phyloP scores from a whole-genome alignment of 2,329 filamentous ascomycete genomes.

The Aspergillus sclerotialis region DNA sequence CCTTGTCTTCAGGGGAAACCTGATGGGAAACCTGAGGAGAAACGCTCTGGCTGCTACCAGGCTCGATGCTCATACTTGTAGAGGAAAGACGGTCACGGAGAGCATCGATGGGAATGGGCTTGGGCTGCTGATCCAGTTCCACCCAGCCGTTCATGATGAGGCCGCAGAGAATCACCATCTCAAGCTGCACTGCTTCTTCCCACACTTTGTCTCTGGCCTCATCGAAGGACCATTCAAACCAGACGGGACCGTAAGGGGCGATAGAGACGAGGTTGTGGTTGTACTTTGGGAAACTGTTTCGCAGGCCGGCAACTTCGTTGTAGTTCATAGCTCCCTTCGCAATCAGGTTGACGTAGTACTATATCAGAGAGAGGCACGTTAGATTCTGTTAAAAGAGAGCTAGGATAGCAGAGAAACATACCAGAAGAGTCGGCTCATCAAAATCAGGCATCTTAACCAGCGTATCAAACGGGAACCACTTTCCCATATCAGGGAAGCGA shows the following conservation, averaged over 20 bases:
- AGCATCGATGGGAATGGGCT: neutral
- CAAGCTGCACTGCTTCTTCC: conserved; percentile 15
- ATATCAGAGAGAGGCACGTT: neutral
- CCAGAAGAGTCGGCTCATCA: conserved; percentile 17
- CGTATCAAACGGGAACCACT: conserved; percentile 36
- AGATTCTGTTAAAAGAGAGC: conserved; percentile 1
- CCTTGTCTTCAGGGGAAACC: conserved; percentile 1
- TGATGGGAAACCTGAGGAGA: conserved; percentile 2
- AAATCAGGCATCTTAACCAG: conserved; percentile 19
- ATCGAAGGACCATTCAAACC: conserved; percentile 20
- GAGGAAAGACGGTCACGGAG: conserved; percentile 1
- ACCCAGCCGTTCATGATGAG: conserved; percentile 16
- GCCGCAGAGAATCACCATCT: conserved; percentile 14
- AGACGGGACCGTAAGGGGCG: conserved; percentile 22
- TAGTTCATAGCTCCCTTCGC: conserved; percentile 11
- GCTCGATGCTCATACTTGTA: neutral
- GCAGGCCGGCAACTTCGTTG: conserved; percentile 5
- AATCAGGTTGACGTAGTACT: conserved; percentile 21
- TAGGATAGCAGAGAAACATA: conserved; percentile 11
- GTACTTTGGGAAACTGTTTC: conserved; percentile 13
- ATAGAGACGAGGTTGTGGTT: conserved; percentile 12
- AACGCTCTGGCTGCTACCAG: conserved; percentile 1
- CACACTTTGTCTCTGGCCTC: conserved; percentile 11
- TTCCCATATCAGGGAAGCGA: conserved; percentile 17
- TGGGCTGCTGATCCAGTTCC: conserved; percentile 6